Evolutionary conservation across 768 basidiomycete genomes (phyloP).

Genomic region (Kwoniella heveanensis): DNA sequence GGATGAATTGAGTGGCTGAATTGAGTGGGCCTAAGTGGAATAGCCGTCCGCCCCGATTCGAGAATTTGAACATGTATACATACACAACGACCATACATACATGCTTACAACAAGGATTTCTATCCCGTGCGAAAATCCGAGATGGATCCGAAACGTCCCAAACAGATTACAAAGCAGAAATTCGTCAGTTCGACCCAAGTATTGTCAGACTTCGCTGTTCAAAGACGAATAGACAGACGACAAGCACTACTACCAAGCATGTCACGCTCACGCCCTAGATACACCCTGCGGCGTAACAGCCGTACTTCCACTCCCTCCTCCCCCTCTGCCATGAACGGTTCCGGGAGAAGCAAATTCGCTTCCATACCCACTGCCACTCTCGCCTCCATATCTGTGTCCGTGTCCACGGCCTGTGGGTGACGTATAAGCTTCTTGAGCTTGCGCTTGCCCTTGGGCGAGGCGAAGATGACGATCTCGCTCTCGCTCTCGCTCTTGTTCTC

Average conservation of each 20-base stretch:
- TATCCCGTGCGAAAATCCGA: too few relatives aligned
- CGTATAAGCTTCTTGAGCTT: constrained; percentile 3
- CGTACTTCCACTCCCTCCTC: constrained; percentile 14
- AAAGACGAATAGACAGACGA: too few relatives aligned
- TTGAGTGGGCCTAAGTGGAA: too few relatives aligned
- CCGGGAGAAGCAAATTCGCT: constrained; percentile 16
- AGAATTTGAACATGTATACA: neutral
- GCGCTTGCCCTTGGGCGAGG: too few relatives aligned
- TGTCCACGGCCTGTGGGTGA: neutral
- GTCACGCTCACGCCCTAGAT: constrained; percentile 1
- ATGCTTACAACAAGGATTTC: constrained; percentile 2
- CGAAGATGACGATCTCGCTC: too few relatives aligned
- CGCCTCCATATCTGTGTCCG: neutral
- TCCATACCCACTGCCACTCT: neutral
- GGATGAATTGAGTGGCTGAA: too few relatives aligned
- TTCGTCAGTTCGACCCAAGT: too few relatives aligned
- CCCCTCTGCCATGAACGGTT: constrained; percentile 21
- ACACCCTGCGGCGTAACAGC: constrained; percentile 24
- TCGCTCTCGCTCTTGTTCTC: constrained; percentile 22
- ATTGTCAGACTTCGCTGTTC: too few relatives aligned
- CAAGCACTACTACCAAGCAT: too few relatives aligned
- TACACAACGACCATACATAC: neutral
- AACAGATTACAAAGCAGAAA: too few relatives aligned
- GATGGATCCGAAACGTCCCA: too few relatives aligned
- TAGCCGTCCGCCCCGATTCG: too few relatives aligned